phyloP scores from a whole-genome alignment of 2,329 filamentous ascomycete genomes.

The Colletotrichum sp. region DNA sequence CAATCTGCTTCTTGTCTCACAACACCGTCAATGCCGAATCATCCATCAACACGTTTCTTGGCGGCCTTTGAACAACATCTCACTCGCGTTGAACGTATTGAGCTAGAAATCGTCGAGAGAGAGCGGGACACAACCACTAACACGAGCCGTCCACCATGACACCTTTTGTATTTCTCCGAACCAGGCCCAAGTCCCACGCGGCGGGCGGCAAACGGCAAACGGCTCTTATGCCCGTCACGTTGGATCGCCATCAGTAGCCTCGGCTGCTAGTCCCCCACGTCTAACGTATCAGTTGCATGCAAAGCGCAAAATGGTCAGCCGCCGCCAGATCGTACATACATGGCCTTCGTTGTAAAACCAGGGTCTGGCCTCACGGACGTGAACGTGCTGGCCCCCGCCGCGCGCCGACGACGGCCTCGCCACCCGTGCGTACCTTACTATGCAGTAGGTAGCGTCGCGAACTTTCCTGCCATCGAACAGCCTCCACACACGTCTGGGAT shows the following conservation, averaged over 20 bases:
- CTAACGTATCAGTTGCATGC: slow-evolving; percentile 13
- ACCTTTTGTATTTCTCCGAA: not conserved
- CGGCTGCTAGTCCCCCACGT: not conserved
- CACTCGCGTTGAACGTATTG: not conserved
- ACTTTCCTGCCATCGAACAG: slow-evolving; percentile 1
- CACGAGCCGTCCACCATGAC: not conserved
- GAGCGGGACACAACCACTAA: not conserved
- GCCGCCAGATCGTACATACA: not conserved
- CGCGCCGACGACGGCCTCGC: not conserved
- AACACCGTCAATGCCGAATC: not conserved
- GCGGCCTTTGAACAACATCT: not conserved
- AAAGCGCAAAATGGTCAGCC: slow-evolving; percentile 7
- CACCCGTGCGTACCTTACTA: not conserved
- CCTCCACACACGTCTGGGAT: not conserved
- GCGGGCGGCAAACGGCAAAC: not conserved
- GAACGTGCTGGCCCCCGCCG: not conserved
- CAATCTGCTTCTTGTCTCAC: not conserved
- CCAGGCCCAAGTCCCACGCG: not conserved
- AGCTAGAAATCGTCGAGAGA: not conserved
- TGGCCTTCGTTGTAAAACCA: not conserved
- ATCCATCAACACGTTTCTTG: not conserved
- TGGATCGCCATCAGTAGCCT: not conserved
- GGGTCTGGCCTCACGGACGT: not conserved
- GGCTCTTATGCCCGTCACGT: slow-evolving; percentile 7
- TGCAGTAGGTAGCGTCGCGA: not conserved